A percentile compares a stretch with the other conserved stretches of the same genome.
Evolutionary conservation across 768 basidiomycete genomes (phyloP).

Genomic region (Russula compacta): DNA sequence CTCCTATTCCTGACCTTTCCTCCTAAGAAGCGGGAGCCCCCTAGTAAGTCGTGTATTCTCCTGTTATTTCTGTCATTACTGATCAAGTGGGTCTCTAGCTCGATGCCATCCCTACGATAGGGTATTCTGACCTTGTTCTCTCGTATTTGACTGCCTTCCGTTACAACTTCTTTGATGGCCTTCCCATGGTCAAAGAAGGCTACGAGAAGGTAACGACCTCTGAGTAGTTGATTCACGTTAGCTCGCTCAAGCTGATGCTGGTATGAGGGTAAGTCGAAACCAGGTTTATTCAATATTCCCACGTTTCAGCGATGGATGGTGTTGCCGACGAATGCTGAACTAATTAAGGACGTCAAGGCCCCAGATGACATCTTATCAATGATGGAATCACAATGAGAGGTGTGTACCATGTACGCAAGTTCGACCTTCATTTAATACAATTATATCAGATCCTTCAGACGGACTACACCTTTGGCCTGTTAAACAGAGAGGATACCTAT

Average conservation of each 20-base stretch:
- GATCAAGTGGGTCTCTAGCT: not conserved
- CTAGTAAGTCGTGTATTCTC: too few species aligned
- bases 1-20: too few species aligned
- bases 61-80: too few species aligned
- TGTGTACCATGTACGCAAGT: not conserved
- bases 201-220: not conserved
- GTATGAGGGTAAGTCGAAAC: not conserved
- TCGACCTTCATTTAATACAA: not conserved
- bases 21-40: too few species aligned
- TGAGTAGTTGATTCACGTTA: not conserved
- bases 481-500: not conserved
- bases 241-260: not conserved
- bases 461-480: not conserved
- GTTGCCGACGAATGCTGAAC: not conserved
- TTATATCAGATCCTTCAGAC: not conserved
- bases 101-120: slow-evolving; percentile 25
- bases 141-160: slow-evolving; percentile 20
- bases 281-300: not conserved
- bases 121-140: slow-evolving; percentile 23
- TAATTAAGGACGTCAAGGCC: not conserved
- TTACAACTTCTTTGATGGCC: not conserved
- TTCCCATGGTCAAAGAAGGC: not conserved
- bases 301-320: not conserved
- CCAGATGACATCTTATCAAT: not conserved
- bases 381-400: not conserved